Percentiles rank a stretch among this genome's conserved stretches.
phyloP scores from a whole-genome alignment of 164 flowering plant genomes.

The Vitis rupestris region DNA sequence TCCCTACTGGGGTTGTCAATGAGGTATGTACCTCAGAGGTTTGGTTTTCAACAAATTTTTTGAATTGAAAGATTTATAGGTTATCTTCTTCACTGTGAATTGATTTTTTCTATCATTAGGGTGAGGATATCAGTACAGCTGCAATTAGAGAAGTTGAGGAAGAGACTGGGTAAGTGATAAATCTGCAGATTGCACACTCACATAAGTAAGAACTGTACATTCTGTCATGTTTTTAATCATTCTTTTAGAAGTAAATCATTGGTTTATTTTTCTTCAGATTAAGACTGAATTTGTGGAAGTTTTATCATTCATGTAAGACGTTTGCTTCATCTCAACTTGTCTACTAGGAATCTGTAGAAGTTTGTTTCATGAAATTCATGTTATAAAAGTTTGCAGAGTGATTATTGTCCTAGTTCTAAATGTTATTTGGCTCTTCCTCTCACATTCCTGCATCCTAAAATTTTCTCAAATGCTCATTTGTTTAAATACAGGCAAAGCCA shows the following conservation, averaged over 20 bases:
- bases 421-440: neutral
- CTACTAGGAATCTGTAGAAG: too few species aligned
- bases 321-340: neutral
- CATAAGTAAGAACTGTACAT: too few species aligned
- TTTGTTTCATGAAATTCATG: too few species aligned
- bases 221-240: too few species aligned
- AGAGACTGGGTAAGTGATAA: conserved; percentile 66
- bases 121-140: conserved; percentile 45
- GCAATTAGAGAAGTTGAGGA: conserved; percentile 19
- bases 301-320: conserved; percentile 66
- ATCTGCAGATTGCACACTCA: too few species aligned
- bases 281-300: conserved; percentile 76
- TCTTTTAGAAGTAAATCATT: neutral
- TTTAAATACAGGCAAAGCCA: conserved; percentile 54
- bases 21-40: conserved; percentile 26
- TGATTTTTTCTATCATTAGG: conserved; percentile 22
- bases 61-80: too few species aligned
- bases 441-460: neutral
- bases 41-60: neutral
- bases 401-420: too few species aligned
- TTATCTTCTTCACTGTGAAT: neutral
- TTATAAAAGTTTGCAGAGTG: too few species aligned
- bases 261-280: conserved; percentile 39
- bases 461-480: neutral
- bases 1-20: conserved; percentile 49